phyloP scores from a whole-genome alignment of 208 protist species.

The Crithidia expoeki region DNA sequence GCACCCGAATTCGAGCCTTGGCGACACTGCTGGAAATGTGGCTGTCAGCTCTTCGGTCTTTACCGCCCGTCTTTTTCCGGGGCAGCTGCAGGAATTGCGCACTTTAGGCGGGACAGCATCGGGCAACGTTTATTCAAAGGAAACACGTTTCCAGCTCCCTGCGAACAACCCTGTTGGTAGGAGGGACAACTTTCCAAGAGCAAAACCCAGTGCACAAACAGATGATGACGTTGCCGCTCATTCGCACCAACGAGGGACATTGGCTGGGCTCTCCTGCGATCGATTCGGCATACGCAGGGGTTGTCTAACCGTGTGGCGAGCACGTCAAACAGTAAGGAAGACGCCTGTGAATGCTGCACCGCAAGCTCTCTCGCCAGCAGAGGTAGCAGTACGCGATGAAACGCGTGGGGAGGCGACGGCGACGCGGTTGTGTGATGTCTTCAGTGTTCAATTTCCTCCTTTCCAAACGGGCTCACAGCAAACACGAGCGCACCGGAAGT shows the following conservation, averaged over 20 bases:
- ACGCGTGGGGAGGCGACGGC: slow-evolving; percentile 24
- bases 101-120: too few relatives aligned
- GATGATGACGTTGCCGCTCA: not conserved
- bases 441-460: not conserved
- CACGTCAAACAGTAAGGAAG: not conserved
- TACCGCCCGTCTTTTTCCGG: slow-evolving; percentile 1
- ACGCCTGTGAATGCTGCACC: not conserved
- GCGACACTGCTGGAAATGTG: not conserved
- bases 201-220: not conserved
- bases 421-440: slow-evolving; percentile 16
- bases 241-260: not conserved
- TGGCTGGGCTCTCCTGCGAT: slow-evolving; percentile 5
- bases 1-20: not conserved
- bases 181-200: too few relatives aligned
- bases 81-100: not conserved
- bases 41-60: not conserved
- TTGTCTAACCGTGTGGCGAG: not conserved
- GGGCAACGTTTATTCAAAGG: too few relatives aligned
- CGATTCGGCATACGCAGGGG: slow-evolving; percentile 11
- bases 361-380: too few relatives aligned
- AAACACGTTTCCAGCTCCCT: too few relatives aligned
- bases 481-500: not conserved
- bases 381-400: not conserved
- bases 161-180: too few relatives aligned
- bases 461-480: not conserved